A percentile compares a stretch with the other conserved stretches of the same genome.
These are phyloP conservation scores for Conidiobolus incongruus DNA, from an alignment of 371 early-diverging fungal genomes.

Conservation along the genomic window DNA sequence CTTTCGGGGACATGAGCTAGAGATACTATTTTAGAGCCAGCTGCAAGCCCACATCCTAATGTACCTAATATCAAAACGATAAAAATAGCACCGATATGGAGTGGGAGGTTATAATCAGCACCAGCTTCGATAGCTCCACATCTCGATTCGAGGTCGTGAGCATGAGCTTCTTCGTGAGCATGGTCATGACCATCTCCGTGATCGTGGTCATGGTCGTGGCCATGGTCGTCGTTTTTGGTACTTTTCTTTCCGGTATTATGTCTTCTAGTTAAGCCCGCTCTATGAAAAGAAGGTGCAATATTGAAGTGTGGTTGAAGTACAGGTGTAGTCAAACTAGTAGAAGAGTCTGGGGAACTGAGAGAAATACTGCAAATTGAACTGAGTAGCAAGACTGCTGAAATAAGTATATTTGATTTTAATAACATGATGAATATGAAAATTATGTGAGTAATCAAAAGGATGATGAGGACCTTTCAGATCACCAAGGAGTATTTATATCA, in stretches of 20 bases:
- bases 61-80: conserved; percentile 17
- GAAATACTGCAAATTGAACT: too few relatives aligned
- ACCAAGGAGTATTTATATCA: too few relatives aligned
- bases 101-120: conserved; percentile 17
- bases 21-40: background rate
- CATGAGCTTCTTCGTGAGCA: conserved; percentile 7
- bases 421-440: too few relatives aligned
- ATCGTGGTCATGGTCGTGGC: conserved; percentile 4
- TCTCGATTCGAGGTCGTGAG: background rate
- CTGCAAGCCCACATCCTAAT: conserved; percentile 5
- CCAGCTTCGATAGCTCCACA: conserved; percentile 5
- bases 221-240: conserved; percentile 6
- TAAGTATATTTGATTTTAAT: too few relatives aligned
- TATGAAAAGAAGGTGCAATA: too few relatives aligned
- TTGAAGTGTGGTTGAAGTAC: too few relatives aligned
- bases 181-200: conserved; percentile 5
- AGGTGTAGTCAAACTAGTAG: too few relatives aligned
- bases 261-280: too few relatives aligned
- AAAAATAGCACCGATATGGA: conserved; percentile 35
- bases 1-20: background rate
- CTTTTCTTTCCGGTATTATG: background rate
- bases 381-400: too few relatives aligned
- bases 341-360: too few relatives aligned
- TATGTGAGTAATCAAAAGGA: too few relatives aligned
- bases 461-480: too few relatives aligned